A percentile compares a stretch with the other conserved stretches of the same genome.
phyloP scores from a whole-genome alignment of 1,139 yeast genomes.

The Diutina scorzettiae region DNA sequence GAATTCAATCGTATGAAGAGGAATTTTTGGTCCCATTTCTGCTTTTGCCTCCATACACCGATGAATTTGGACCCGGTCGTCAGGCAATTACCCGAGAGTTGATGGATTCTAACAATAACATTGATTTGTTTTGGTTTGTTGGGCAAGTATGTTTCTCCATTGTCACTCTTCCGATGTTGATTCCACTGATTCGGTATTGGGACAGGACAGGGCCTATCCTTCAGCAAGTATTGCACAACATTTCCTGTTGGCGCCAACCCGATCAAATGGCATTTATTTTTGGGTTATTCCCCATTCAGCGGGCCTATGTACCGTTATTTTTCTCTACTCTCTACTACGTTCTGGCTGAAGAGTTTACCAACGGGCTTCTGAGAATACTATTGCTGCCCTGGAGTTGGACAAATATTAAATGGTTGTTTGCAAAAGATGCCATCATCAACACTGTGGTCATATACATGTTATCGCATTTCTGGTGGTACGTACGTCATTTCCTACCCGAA shows the following conservation, averaged over 20 bases:
- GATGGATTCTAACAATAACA: not conserved
- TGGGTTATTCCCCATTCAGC: not conserved
- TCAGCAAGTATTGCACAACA: not conserved
- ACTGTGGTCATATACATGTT: not conserved
- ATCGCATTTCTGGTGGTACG: conserved; percentile 5
- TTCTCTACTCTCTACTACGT: not conserved
- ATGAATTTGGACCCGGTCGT: not conserved
- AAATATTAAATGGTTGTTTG: not conserved
- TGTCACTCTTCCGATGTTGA: not conserved
- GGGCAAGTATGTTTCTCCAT: not conserved
- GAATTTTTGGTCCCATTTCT: not conserved
- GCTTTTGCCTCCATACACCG: not conserved
- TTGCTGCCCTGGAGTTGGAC: conserved; percentile 8
- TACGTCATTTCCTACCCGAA: conserved; percentile 3
- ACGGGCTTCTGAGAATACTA: conserved; percentile 1
- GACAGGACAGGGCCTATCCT: not conserved
- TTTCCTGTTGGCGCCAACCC: not conserved
- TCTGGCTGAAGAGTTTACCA: not conserved
- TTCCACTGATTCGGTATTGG: not conserved
- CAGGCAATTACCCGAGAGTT: not conserved
- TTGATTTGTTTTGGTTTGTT: not conserved
- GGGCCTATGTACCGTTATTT: not conserved
- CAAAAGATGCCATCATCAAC: not conserved
- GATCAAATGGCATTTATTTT: not conserved
- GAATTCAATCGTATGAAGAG: not conserved